Conservation (phyloP, 306 rosid species). For the Prunus kanzakura region DNA sequence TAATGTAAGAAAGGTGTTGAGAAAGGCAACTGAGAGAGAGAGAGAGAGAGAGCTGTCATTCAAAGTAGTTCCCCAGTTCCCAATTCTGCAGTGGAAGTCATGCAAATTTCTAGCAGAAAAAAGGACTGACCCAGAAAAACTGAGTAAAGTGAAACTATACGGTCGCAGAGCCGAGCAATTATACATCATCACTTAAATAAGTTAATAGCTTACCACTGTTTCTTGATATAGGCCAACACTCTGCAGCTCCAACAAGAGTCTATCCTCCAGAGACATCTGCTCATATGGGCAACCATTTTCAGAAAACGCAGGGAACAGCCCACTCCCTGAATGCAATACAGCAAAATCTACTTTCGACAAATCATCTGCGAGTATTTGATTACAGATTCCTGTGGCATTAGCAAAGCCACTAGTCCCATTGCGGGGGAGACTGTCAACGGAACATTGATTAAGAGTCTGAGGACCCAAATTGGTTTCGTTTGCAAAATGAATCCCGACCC, state of each 20-base stretch:
- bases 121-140: background rate
- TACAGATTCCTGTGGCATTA: constrained; percentile 29
- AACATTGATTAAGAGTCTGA: constrained; percentile 29
- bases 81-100: background rate
- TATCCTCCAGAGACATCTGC: constrained; percentile 56
- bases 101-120: background rate
- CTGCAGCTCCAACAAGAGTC: constrained; percentile 71
- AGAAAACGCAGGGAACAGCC: constrained; percentile 33
- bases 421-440: constrained; percentile 43
- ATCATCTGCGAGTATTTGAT: constrained; percentile 26
- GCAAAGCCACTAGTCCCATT: constrained; percentile 41
- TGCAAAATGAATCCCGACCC: constrained; percentile 27
- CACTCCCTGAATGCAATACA: constrained; percentile 29
- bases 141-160: background rate
- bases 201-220: constrained; percentile 57
- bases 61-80: background rate
- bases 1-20: constrained; percentile 1
- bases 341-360: constrained; percentile 31
- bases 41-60: background rate
- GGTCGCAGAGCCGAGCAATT: background rate
- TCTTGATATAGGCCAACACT: constrained; percentile 74
- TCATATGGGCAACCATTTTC: constrained; percentile 47
- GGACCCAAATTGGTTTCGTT: constrained; percentile 23
- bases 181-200: background rate
- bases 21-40: background rate